A percentile compares a stretch with the other conserved stretches of the same genome.
Conservation (phyloP, 495 filamentous ascomycete genomes). For the Geopyxis carbonaria region DNA sequence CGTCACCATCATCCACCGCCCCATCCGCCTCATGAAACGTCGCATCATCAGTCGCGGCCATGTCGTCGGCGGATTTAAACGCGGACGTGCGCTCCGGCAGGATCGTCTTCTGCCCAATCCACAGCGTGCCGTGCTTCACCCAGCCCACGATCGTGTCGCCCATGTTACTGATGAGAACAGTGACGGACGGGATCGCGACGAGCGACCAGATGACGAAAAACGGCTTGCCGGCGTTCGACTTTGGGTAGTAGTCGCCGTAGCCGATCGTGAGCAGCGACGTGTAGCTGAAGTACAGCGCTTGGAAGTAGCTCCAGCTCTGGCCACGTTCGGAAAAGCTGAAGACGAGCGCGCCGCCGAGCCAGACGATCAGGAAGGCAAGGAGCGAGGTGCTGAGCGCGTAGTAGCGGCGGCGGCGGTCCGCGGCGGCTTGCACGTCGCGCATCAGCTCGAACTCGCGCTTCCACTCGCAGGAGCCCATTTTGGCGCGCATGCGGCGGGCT, state of each 20-base stretch:
- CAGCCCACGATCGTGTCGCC: constrained; percentile 59
- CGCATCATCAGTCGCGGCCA: constrained; percentile 28
- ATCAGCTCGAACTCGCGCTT: constrained; percentile 68
- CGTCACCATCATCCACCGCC: no score
- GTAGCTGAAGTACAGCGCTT: constrained; percentile 65
- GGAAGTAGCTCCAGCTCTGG: constrained; percentile 63
- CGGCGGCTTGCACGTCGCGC: constrained; percentile 56
- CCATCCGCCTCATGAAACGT: no score
- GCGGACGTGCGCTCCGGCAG: constrained; percentile 50
- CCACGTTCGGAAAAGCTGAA: constrained; percentile 42
- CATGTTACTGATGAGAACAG: constrained; percentile 70
- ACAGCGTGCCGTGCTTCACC: constrained; percentile 50
- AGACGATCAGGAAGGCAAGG: constrained; percentile 50
- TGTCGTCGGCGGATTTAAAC: constrained; percentile 32
- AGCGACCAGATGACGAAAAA: constrained; percentile 89
- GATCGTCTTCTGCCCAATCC: constrained; percentile 56
- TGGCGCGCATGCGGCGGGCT: constrained; percentile 30
- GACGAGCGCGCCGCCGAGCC: constrained; percentile 60
- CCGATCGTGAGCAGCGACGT: constrained; percentile 68
- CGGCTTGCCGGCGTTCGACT: constrained; percentile 52
- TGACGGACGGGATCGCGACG: constrained; percentile 64
- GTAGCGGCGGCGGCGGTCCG: constrained; percentile 49
- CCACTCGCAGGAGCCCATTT: constrained; percentile 19
- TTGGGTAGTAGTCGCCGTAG: constrained; percentile 59
- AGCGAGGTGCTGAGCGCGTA: constrained; percentile 46